Evolutionary conservation across 345 rosid species (phyloP).

Genomic region (Bruguiera gymnorhiza): DNA sequence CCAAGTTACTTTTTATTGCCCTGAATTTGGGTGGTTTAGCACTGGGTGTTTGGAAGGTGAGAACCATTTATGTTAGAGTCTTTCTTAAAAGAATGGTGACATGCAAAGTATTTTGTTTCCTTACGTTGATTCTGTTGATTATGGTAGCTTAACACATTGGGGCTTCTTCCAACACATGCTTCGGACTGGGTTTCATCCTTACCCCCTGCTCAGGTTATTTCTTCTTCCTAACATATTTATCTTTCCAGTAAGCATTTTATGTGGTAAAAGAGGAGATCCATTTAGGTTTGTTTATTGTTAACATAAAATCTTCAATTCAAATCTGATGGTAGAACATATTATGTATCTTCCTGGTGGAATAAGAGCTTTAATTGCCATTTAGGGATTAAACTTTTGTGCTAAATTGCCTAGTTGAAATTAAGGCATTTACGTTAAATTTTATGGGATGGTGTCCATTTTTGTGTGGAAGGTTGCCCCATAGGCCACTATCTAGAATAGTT

Average conservation of each 20-base stretch:
- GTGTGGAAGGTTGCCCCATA: not conserved
- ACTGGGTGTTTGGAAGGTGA: conserved; percentile 98
- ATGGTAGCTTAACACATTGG: conserved; percentile 89
- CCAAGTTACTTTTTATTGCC: conserved; percentile 87
- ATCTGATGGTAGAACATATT: not conserved
- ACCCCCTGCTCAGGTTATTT: conserved; percentile 84
- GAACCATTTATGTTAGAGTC: not conserved
- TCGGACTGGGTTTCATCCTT: conserved; percentile 99
- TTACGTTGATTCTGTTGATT: conserved; percentile 11
- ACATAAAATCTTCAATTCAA: too few species aligned
- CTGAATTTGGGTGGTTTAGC: conserved; percentile 90
- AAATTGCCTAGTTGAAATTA: too few species aligned
- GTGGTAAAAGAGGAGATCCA: too few species aligned
- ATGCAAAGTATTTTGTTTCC: not conserved
- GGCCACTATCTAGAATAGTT: not conserved
- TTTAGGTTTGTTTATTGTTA: too few species aligned
- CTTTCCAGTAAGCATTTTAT: not conserved
- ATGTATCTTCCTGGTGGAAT: not conserved
- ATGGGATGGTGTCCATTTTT: not conserved
- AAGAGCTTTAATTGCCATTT: not conserved
- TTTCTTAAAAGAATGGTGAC: not conserved
- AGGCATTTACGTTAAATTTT: too few species aligned
- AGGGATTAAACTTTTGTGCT: too few species aligned
- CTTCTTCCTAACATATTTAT: conserved; percentile 8
- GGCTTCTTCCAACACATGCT: conserved; percentile 97